These are phyloP conservation scores for Jatropha multifida DNA, from an alignment of 441 rosid genomes.

Conservation along the genomic window DNA sequence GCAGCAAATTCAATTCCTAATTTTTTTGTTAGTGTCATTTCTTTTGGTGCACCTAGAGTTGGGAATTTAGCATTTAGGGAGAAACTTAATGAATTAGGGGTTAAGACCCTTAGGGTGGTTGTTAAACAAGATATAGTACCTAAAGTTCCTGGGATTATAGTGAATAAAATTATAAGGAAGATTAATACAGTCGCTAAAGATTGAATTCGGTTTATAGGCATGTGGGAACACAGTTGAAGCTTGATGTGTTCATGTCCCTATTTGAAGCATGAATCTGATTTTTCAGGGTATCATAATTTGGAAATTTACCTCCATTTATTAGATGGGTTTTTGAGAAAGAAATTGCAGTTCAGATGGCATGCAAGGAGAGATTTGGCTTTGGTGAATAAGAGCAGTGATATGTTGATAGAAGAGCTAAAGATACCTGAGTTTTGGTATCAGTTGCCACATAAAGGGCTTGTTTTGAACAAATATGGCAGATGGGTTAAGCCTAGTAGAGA, in stretches of 20 bases:
- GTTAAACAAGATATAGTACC: conserved; percentile 48
- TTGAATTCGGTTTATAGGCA: conserved; percentile 43
- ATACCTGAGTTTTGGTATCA: conserved; percentile 68
- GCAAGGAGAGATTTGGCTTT: conserved; percentile 69
- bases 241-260: conserved; percentile 36
- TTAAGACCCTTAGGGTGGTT: conserved; percentile 41
- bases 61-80: conserved; percentile 42
- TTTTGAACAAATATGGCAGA: conserved; percentile 56
- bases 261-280: conserved; percentile 37
- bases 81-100: conserved; percentile 30
- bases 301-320: conserved; percentile 65
- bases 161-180: conserved; percentile 26
- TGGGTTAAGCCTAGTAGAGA: conserved; percentile 51
- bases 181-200: conserved; percentile 19
- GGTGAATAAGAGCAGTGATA: conserved; percentile 63
- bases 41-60: conserved; percentile 51
- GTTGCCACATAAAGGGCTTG: conserved; percentile 63
- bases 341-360: conserved; percentile 47
- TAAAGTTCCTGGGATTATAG: conserved; percentile 35
- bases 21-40: conserved; percentile 32
- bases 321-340: conserved; percentile 56
- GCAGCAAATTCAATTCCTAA: conserved; percentile 30
- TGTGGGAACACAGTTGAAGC: conserved; percentile 36
- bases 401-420: conserved; percentile 61
- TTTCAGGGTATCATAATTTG: conserved; percentile 45